Evolutionary conservation across 2,329 filamentous ascomycete genomes (phyloP), one percentile per base, ranked within the genome.

Genomic region (Ophiostoma montium): DNA sequence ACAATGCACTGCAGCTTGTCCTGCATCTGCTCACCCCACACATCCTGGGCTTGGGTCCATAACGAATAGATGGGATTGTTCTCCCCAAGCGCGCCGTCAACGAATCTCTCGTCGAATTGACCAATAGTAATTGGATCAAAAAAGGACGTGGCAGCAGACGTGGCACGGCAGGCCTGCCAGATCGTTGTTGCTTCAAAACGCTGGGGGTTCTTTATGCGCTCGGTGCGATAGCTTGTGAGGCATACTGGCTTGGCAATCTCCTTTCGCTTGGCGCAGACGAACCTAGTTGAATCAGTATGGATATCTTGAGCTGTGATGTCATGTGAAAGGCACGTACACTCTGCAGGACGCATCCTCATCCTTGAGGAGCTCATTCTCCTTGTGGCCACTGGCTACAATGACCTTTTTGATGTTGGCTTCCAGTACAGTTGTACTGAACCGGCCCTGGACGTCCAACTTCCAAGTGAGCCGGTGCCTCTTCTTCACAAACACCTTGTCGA

Each of bases 1-100:
- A 35, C 33, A n/a, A 35, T 6, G 13, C 13, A 35, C 10, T 35
- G 33, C 33, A 35, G 5, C 33, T 35, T 35, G n/a, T n/a, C n/a
- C n/a, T n/a, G n/a, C n/a, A n/a, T n/a, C 33, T 35, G 33, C 3
- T 57, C 52, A 35, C 57, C 57, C 61, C 60, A 69, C 6, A 67
- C 52, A 21, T 63, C 57, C 42, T 59, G 53, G 4, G 65, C 67
- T 55, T 71, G 60, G 23, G 60, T 59, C 63, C 62, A 67, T 5
- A 71, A 52, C 32, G 63, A 54, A 8, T 57, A 53, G n/a, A 70
- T 58, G 2, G 69, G 70, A 53, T 72, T 72, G 57, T 72, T 72
- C 0, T 54, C 54, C 2, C 63, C 61, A 5, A 61, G 49, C 0
- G 59, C 65, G 10, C 67, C 67, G 53, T 72, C 69, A 8, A 69